Evolutionary conservation across 2,329 filamentous ascomycete genomes (phyloP).

Genomic region (Xylariaceae sp.): DNA sequence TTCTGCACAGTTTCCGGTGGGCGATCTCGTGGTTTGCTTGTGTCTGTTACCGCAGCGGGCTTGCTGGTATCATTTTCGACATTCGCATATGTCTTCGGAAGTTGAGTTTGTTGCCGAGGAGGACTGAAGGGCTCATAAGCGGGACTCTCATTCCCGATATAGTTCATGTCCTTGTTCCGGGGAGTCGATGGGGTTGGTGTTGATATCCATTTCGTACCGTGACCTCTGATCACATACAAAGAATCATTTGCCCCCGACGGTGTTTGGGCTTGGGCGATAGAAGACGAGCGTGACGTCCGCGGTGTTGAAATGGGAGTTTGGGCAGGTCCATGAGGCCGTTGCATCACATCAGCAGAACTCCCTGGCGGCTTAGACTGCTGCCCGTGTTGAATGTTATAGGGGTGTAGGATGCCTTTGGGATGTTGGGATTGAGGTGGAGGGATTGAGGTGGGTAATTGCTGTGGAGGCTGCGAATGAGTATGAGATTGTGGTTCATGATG

Average conservation of each 20-base stretch:
- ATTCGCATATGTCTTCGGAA: conserved; percentile 35
- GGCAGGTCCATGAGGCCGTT: conserved; percentile 24
- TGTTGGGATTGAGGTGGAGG: conserved; percentile 25
- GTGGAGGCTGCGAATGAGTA: conserved; percentile 6
- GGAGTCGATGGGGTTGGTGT: conserved; percentile 58
- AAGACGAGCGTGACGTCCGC: conserved; percentile 19
- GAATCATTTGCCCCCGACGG: conserved; percentile 22
- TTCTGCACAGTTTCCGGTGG: conserved; percentile 38
- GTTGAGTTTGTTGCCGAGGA: conserved; percentile 38
- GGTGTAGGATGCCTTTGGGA: conserved; percentile 18
- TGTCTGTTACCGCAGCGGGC: conserved; percentile 26
- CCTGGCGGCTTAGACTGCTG: conserved; percentile 25
- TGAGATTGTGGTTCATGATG: conserved; percentile 20
- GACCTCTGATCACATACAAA: conserved; percentile 34
- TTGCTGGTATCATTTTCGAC: conserved; percentile 36
- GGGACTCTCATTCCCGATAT: conserved; percentile 47
- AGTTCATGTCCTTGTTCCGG: conserved; percentile 30
- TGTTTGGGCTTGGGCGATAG: conserved; percentile 25
- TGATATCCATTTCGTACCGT: conserved; percentile 57
- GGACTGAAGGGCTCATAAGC: conserved; percentile 58
- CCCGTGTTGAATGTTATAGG: conserved; percentile 30
- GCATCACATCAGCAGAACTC: conserved; percentile 15
- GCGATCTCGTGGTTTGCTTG: conserved; percentile 30
- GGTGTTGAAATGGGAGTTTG: conserved; percentile 24
- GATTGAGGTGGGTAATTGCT: conserved; percentile 23